Conservation (phyloP, 768 basidiomycete species). For the Hericium coralloides region DNA sequence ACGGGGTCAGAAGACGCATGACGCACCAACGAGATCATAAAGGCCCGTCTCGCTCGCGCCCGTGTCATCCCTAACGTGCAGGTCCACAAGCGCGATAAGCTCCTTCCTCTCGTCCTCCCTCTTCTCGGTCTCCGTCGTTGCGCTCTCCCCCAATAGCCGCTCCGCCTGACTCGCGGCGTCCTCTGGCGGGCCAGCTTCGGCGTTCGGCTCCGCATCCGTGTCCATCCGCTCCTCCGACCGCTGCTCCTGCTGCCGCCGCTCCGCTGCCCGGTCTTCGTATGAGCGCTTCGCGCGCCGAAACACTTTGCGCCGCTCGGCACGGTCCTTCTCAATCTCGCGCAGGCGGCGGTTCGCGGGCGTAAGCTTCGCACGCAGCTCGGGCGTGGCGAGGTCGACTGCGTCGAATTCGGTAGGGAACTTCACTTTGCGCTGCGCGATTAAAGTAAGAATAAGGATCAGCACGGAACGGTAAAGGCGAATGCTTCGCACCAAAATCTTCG, state of each 20-base stretch:
- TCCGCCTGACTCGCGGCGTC: constrained; percentile 21
- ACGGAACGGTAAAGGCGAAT: background rate
- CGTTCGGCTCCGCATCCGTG: constrained; percentile 41
- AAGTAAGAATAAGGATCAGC: background rate
- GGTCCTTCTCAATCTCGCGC: constrained; percentile 76
- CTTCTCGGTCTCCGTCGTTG: constrained; percentile 59
- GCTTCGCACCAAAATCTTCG: constrained; percentile 83
- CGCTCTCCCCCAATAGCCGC: constrained; percentile 25
- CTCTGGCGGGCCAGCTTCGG: constrained; percentile 23
- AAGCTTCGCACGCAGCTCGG: constrained; percentile 67
- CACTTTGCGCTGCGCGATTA: constrained; percentile 59
- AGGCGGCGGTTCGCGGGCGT: constrained; percentile 62
- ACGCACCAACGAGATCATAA: constrained; percentile 80
- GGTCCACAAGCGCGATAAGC: constrained; percentile 54
- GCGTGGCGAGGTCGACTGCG: constrained; percentile 70
- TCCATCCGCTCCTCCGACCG: constrained; percentile 1
- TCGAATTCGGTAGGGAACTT: constrained; percentile 90
- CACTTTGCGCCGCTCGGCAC: constrained; percentile 74
- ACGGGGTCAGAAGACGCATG: constrained; percentile 21
- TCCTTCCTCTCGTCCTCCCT: constrained; percentile 56
- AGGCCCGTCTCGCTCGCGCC: constrained; percentile 74
- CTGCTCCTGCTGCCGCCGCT: constrained; percentile 2
- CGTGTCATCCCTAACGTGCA: constrained; percentile 53
- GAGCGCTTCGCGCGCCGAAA: constrained; percentile 60
- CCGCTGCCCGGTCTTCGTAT: constrained; percentile 20